Percentiles rank a stretch among this genome's conserved stretches.
Conservation (phyloP, 1,284 basidiomycete genomes). For the Ustilago hordei region DNA sequence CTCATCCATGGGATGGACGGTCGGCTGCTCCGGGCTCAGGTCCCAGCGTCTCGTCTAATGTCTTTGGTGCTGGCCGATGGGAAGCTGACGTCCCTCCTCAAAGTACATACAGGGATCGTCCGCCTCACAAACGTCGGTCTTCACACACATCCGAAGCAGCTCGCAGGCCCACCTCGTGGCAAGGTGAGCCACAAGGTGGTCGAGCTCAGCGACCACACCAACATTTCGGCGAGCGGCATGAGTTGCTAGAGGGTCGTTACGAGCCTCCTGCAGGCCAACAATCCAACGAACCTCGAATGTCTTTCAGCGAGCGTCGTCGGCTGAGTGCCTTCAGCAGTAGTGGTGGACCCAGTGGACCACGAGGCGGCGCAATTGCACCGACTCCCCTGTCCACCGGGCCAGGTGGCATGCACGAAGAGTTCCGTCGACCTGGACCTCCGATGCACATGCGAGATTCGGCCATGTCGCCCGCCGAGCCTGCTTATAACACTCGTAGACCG, state of each 20-base stretch:
- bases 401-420: conserved; percentile 28
- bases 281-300: conserved; percentile 7
- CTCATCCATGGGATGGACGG: conserved; percentile 20
- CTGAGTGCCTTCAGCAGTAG: conserved; percentile 20
- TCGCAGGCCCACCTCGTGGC: conserved; percentile 24
- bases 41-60: neutral
- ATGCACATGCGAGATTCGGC: conserved; percentile 21
- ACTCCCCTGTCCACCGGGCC: conserved; percentile 4
- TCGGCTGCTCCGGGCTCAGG: conserved; percentile 11
- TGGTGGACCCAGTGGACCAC: conserved; percentile 8
- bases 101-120: conserved; percentile 12
- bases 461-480: conserved; percentile 27
- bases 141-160: conserved; percentile 22
- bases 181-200: conserved; percentile 20
- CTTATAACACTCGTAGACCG: conserved; percentile 25
- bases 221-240: conserved; percentile 12
- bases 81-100: conserved; percentile 17
- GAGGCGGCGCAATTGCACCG: conserved; percentile 4
- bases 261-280: conserved; percentile 14
- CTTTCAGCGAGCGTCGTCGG: conserved; percentile 21
- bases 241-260: conserved; percentile 14
- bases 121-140: conserved; percentile 17
- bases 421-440: conserved; percentile 31
- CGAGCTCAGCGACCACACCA: conserved; percentile 4
- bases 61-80: conserved; percentile 25